A percentile compares a stretch with the other conserved stretches of the same genome.
These are phyloP conservation scores for Penicillium diatomitis DNA, from an alignment of 495 filamentous ascomycete species.

Conservation along the genomic window DNA sequence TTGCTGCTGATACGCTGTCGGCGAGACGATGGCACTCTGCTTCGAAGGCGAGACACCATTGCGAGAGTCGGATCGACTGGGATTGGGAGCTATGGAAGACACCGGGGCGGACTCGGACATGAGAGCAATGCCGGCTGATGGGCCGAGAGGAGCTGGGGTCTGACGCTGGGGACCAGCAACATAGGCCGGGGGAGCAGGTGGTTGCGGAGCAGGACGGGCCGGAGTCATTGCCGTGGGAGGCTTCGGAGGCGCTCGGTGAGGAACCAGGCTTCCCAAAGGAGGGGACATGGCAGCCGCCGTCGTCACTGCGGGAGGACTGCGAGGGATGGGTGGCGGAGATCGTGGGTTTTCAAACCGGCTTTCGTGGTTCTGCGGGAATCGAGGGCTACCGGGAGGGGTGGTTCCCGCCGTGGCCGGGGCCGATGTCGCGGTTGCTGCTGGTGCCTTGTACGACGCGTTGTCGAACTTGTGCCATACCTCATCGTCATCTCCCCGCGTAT, in stretches of 20 bases:
- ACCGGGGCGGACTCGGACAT: slow-evolving; percentile 46
- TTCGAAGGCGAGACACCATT: slow-evolving; percentile 29
- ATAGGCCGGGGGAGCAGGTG: slow-evolving; percentile 31
- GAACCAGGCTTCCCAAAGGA: slow-evolving; percentile 27
- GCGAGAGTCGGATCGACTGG: slow-evolving; percentile 31
- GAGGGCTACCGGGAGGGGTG: slow-evolving; percentile 76
- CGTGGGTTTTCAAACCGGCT: slow-evolving; percentile 96
- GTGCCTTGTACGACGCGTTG: slow-evolving; percentile 42
- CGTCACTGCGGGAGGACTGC: slow-evolving; percentile 27
- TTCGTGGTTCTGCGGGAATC: slow-evolving; percentile 85
- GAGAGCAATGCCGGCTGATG: slow-evolving; percentile 22
- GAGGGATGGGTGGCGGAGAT: slow-evolving; percentile 82
- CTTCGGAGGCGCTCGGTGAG: slow-evolving; percentile 37
- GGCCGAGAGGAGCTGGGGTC: slow-evolving; percentile 16
- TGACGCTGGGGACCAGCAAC: slow-evolving; percentile 9
- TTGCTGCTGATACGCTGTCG: slow-evolving; percentile 70
- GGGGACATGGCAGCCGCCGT: slow-evolving; percentile 19
- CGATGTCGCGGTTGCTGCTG: slow-evolving; percentile 45
- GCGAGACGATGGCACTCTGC: slow-evolving; percentile 26
- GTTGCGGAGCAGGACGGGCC: slow-evolving; percentile 41
- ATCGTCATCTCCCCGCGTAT: slow-evolving; percentile 73
- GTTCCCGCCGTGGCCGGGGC: background rate
- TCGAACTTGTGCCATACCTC: slow-evolving; percentile 94
- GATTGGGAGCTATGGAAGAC: slow-evolving; percentile 38
- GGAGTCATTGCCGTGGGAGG: slow-evolving; percentile 31